phyloP scores from a whole-genome alignment of 306 rosid species.

The Vigna hirtella region DNA sequence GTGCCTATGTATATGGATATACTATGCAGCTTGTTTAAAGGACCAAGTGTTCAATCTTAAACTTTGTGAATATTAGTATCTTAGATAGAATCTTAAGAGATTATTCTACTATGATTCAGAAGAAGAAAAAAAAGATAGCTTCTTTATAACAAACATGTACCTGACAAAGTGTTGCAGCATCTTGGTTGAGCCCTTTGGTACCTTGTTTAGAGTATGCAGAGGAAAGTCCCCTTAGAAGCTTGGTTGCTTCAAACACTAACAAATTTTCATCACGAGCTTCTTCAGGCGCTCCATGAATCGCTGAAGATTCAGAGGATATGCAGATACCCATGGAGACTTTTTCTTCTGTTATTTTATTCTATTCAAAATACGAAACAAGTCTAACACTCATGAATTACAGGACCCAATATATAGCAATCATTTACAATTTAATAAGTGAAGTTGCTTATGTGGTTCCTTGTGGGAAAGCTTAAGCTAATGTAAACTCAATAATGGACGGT shows the following conservation, averaged over 20 bases:
- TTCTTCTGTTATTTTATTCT: conserved; percentile 4
- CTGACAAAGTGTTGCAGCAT: conserved; percentile 63
- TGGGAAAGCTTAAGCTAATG: conserved; percentile 27
- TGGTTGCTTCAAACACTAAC: conserved; percentile 35
- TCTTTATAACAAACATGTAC: conserved; percentile 32
- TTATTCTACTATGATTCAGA: not conserved
- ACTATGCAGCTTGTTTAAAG: not conserved
- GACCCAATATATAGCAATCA: conserved; percentile 15
- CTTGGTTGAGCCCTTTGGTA: conserved; percentile 73
- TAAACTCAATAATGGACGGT: conserved; percentile 33
- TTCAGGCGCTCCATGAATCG: conserved; percentile 47
- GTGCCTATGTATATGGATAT: not conserved
- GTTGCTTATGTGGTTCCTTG: conserved; percentile 36
- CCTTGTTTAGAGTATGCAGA: conserved; percentile 61
- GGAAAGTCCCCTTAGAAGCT: conserved; percentile 13
- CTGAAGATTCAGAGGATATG: conserved; percentile 53
- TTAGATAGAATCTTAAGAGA: too few relatives aligned
- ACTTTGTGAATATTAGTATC: too few relatives aligned
- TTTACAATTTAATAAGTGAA: not conserved
- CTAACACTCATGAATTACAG: not conserved
- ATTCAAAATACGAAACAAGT: not conserved
- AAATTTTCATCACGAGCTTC: conserved; percentile 45
- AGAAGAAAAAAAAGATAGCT: not conserved
- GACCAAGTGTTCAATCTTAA: too few relatives aligned
- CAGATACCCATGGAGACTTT: conserved; percentile 60